Base-by-base conservation (phyloP, 1,284 basidiomycete genomes). In the Ustilago nuda region DNA sequence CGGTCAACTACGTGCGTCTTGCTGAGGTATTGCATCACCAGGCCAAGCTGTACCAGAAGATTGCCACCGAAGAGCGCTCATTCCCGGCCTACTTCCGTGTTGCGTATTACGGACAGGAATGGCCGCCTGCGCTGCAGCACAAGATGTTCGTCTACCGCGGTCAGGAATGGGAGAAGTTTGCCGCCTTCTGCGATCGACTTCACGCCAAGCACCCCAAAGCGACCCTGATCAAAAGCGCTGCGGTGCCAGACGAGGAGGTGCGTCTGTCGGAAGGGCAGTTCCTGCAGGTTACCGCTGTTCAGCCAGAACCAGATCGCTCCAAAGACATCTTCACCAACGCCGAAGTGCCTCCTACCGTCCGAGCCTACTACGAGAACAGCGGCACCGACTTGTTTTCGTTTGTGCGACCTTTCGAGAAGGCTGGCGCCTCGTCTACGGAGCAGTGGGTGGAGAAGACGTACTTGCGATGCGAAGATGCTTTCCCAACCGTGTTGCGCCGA, bases 171-270 rank as follows among this genome's bases (percentile, higher is more conserved):
- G 94, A 95, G 87, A 94, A 93, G 82, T 92, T 92, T 54, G 72
- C 66, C 11, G 80, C 27, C 93, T 97, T 85, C 87, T 95, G 94
- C 87, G 95, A 98, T 86, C 89, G 92, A 35, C 92, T 98, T 90
- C 90, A 96, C 55, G 92, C 91, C 87, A 98, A 98, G 86, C 94
- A 98, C 85, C 92, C 94, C 3, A 91, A 91, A 46, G 93, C 94
- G 1, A 92, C 92, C 69, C 87, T 98, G 12, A 88, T 97, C 66
- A 92, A 92, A 82, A 90, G 88, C 17, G 89, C 90, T 53, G 90
- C 91, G 3, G 92, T 94, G 53, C 93, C 95, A 3, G 89, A 92
- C 13, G 91, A 93, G 13, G 74, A 78, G 23, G 69, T 83, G 35
- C 69, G 80, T 4, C 46, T 43, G 17, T 70, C 69, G 13, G 76